Evolutionary conservation across 208 protist species (phyloP).

Genomic region (Willaertia magna): DNA sequence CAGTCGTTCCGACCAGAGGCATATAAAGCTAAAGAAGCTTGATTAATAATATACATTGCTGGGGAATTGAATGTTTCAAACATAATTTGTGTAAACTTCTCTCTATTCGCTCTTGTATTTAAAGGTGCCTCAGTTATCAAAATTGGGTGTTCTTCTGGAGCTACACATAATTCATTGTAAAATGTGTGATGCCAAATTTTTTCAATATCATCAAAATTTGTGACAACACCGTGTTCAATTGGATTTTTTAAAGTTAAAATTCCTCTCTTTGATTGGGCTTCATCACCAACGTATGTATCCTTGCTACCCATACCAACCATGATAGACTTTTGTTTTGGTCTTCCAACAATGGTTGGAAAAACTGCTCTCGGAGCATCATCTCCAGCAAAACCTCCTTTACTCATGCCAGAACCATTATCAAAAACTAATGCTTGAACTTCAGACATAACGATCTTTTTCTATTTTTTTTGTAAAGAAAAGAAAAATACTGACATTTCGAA

Average conservation of each 20-base stretch:
- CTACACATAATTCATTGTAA: not conserved
- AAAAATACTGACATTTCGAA: no score
- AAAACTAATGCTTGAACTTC: conserved; percentile 54
- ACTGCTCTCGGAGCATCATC: conserved; percentile 79
- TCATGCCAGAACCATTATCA: conserved; percentile 81
- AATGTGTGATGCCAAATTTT: not conserved
- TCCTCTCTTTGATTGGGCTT: conserved; percentile 12
- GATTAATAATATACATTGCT: not conserved
- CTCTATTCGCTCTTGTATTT: conserved; percentile 9
- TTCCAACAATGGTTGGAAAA: conserved; percentile 60
- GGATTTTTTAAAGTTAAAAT: conserved; percentile 15
- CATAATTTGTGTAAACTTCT: conserved; percentile 10
- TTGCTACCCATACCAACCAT: conserved; percentile 89
- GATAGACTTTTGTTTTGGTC: conserved; percentile 59
- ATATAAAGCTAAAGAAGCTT: conserved; percentile 6
- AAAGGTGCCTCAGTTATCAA: conserved; percentile 10
- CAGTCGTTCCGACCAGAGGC: conserved; percentile 19
- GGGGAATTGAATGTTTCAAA: conserved; percentile 10
- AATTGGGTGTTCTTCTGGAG: not conserved
- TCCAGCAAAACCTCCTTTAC: conserved; percentile 80
- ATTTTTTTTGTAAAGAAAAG: no score
- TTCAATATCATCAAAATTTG: conserved; percentile 15
- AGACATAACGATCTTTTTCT: no score
- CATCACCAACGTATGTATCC: conserved; percentile 46
- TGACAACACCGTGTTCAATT: conserved; percentile 16